Percentiles rank a stretch among this genome's conserved stretches.
These are phyloP conservation scores for Colletotrichum neosansevieriae DNA, from an alignment of 2,329 filamentous ascomycete genomes.

Conservation along the genomic window DNA sequence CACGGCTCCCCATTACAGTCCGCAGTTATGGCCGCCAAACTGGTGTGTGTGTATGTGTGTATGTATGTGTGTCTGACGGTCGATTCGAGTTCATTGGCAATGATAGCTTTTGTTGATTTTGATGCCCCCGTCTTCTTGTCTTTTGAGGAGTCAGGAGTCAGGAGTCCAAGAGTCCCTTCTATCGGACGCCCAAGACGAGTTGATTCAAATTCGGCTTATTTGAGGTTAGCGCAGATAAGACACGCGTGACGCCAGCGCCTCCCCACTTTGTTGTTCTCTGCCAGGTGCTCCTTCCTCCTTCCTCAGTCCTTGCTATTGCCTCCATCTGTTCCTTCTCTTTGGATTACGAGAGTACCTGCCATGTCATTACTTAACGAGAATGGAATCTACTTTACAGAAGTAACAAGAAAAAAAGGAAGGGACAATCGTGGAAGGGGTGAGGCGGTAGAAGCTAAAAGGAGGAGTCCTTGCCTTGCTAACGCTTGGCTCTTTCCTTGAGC, in stretches of 20 bases:
- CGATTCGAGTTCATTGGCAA: conserved; percentile 27
- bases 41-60: neutral
- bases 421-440: neutral
- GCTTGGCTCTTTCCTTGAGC: too few relatives aligned
- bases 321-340: too few relatives aligned
- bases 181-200: conserved; percentile 7
- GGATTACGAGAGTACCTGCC: too few relatives aligned
- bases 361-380: too few relatives aligned
- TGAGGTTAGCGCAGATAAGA: conserved; percentile 13
- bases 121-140: neutral
- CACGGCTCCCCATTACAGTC: neutral
- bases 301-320: neutral
- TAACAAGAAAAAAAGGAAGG: neutral
- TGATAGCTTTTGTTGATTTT: conserved; percentile 11
- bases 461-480: too few relatives aligned
- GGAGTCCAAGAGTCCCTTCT: neutral
- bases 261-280: neutral
- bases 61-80: neutral
- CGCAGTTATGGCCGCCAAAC: neutral
- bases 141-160: too few relatives aligned
- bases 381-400: too few relatives aligned
- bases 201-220: neutral
- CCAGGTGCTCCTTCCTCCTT: neutral
- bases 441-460: neutral
- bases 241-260: conserved; percentile 17